Percentiles rank a stretch among this genome's conserved stretches.
Evolutionary conservation across 208 protist species (phyloP).

Genomic region (Wallacemonas sp.): DNA sequence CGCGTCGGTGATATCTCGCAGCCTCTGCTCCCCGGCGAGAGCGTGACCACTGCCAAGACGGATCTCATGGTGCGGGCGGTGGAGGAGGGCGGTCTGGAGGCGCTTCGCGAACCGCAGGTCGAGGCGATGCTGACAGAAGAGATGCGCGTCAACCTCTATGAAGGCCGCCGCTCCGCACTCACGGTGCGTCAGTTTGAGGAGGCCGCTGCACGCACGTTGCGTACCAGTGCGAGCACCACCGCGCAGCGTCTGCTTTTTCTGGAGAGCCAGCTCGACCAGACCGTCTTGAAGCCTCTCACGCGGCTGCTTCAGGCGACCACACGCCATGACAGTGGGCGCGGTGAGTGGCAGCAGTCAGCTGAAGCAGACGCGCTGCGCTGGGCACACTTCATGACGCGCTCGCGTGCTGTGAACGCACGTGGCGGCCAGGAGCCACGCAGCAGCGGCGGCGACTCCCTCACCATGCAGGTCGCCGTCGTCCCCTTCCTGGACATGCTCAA

Average conservation of each 20-base stretch:
- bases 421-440: background rate
- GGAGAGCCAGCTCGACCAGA: conserved; percentile 38
- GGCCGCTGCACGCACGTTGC: conserved; percentile 24
- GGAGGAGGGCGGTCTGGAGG: conserved; percentile 40
- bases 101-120: conserved; percentile 35
- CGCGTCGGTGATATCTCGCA: conserved; percentile 36
- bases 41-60: conserved; percentile 17
- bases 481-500: conserved; percentile 89
- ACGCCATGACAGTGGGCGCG: background rate
- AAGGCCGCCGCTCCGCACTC: conserved; percentile 38
- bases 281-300: conserved; percentile 38
- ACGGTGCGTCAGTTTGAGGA: conserved; percentile 60
- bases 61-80: conserved; percentile 63
- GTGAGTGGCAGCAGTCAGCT: conserved; percentile 8
- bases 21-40: conserved; percentile 25
- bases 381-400: conserved; percentile 89
- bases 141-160: conserved; percentile 60
- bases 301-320: conserved; percentile 13
- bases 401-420: conserved; percentile 69
- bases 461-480: conserved; percentile 46
- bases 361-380: conserved; percentile 52
- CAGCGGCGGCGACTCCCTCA: conserved; percentile 8
- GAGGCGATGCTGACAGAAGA: conserved; percentile 49
- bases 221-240: conserved; percentile 16
- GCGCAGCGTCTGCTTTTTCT: conserved; percentile 35